Evolutionary conservation across 1,139 yeast species (phyloP).

Genomic region (Geotrichum cucujoidarum): DNA sequence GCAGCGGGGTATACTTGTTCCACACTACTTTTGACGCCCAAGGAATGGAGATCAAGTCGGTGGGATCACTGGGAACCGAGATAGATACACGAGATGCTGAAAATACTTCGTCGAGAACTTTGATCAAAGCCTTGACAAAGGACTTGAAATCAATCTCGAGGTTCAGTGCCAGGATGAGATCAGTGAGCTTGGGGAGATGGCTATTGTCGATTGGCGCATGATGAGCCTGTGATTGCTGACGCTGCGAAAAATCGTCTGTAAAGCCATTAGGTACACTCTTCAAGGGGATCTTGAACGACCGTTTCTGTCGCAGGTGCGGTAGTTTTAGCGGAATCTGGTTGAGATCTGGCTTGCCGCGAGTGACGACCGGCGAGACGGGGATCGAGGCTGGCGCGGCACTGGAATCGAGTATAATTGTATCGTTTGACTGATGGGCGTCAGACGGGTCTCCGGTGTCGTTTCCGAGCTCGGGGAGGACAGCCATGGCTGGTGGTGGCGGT

Average conservation of each 20-base stretch:
- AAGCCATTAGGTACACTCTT: neutral
- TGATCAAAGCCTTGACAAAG: conserved; percentile 31
- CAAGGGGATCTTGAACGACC: neutral
- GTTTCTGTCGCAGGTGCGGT: neutral
- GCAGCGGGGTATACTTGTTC: conserved; percentile 22
- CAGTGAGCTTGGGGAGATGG: conserved; percentile 31
- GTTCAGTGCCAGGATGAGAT: conserved; percentile 31
- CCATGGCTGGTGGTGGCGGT: neutral
- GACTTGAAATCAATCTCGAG: conserved; percentile 35
- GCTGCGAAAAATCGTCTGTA: too few relatives aligned
- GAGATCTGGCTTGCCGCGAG: neutral
- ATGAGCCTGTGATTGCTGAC: too few relatives aligned
- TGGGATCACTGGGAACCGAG: conserved; percentile 34
- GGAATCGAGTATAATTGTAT: neutral
- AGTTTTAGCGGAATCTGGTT: neutral
- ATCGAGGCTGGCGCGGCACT: too few relatives aligned
- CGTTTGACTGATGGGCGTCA: neutral
- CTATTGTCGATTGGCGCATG: too few relatives aligned
- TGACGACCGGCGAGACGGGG: too few relatives aligned
- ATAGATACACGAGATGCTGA: conserved; percentile 33
- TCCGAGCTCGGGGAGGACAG: neutral
- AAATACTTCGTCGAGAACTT: conserved; percentile 28
- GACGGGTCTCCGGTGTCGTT: neutral
- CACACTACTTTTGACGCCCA: conserved; percentile 38
- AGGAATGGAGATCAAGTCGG: conserved; percentile 35